Base-by-base conservation (phyloP, 148 eudicot genomes). In the Rhododendron ferrugineum region DNA sequence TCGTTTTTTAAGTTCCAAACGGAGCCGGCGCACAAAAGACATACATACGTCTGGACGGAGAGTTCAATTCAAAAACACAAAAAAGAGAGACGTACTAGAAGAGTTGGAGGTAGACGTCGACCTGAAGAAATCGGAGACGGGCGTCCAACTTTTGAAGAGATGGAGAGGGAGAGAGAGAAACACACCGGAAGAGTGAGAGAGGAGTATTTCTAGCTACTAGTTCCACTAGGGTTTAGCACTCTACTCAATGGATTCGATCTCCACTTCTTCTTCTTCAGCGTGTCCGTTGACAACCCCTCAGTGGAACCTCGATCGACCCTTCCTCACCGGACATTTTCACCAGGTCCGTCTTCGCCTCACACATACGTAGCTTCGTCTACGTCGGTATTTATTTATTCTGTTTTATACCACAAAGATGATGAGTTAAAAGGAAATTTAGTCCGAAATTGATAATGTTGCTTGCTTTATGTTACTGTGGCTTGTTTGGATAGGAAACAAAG, bases 321-420 rank as follows among this genome's bases (percentile, higher is more conserved):
- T 92, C 82, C 93, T 93, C 82, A 93, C 94, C 36, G 96, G 96
- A 40, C 92, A 90, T 54, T 93, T 92, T 49, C 96, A 87, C 86
- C 94, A 90, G 93, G 94, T 92, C 54, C 23, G 7, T 75, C 82
- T 34, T 22, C 72, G 2, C 68, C n/a, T 9, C 70, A 16, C 6
- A 16, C 44, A 0, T 40, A 40, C 44, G 44, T 40, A 40, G 50
- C 50, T 47, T 47, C 13, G 50, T 47, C 11, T 10, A 1, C 50
- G 0, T 47, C 50, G 50, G 5, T 11, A 3, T 74, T 37, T 34
- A 20, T 16, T 50, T 32, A 18, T 36, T 36, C 62, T 16, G 1
- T 40, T 20, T 36, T 22, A 40, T 7, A 47, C 22, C 32, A 22
- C 44, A 52, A 60, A 58, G 11, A 32, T 11, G 6, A 80, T 2